Percentiles rank a stretch among this genome's conserved stretches.
Conservation (phyloP, 306 rosid genomes). For the Notholithocarpus densiflorus region DNA sequence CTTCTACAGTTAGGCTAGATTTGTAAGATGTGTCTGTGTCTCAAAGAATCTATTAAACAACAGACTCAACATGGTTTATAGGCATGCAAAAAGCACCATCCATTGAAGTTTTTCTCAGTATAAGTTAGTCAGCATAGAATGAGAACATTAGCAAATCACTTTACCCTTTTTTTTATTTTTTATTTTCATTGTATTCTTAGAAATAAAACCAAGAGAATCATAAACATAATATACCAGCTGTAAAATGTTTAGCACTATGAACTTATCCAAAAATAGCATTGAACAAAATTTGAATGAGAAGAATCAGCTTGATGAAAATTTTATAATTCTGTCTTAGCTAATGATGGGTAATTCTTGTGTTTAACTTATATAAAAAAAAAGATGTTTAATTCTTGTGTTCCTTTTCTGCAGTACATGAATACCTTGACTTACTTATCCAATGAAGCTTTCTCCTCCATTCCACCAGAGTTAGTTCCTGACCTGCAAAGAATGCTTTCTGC, state of each 20-base stretch:
- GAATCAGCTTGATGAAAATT: background rate
- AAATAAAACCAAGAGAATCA: background rate
- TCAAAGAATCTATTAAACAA: background rate
- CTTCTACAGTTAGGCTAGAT: too few relatives aligned
- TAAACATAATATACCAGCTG: background rate
- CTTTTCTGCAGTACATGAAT: conserved; percentile 77
- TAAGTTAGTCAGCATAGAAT: background rate
- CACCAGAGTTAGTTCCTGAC: conserved; percentile 81
- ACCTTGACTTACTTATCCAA: conserved; percentile 89
- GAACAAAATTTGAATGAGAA: background rate
- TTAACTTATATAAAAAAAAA: background rate
- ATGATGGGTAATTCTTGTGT: conserved; percentile 17
- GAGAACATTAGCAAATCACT: background rate
- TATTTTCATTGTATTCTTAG: background rate
- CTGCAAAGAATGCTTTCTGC: conserved; percentile 90
- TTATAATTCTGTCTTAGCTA: background rate
- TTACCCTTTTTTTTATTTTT: background rate
- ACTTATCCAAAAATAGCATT: background rate
- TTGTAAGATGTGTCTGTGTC: too few relatives aligned
- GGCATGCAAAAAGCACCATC: background rate
- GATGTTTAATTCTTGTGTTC: conserved; percentile 20
- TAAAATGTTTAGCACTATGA: background rate
- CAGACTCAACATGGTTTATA: background rate
- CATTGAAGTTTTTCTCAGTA: background rate
- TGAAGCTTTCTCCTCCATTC: conserved; percentile 83